Evolutionary conservation across 306 rosid genomes (phyloP).

Genomic region (Lathyrus sativus): DNA sequence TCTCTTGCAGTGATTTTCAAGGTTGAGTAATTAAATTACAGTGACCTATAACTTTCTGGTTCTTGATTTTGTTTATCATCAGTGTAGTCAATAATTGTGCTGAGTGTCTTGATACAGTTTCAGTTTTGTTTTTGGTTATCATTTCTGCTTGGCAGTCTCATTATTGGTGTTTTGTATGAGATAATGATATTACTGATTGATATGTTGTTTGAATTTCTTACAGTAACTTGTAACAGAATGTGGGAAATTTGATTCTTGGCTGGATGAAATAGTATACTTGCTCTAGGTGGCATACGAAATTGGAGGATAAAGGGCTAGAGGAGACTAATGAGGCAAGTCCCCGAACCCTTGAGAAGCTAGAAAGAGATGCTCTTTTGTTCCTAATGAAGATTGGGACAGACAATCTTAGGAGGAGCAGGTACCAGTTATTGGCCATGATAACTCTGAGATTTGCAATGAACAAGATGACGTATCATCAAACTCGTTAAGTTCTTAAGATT

Average conservation of each 20-base stretch:
- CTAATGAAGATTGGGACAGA: slow-evolving; percentile 38
- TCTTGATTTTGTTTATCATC: slow-evolving; percentile 1
- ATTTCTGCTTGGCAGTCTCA: slow-evolving; percentile 4
- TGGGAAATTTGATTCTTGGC: slow-evolving; percentile 32
- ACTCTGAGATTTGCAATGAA: slow-evolving; percentile 11
- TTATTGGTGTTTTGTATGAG: slow-evolving; percentile 10
- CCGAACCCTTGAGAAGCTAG: slow-evolving; percentile 28
- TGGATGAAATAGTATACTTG: slow-evolving; percentile 24
- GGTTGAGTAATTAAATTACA: slow-evolving; percentile 4
- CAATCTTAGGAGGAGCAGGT: slow-evolving; percentile 10
- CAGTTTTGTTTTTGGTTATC: neutral
- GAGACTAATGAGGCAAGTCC: slow-evolving; percentile 39
- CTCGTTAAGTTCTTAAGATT: neutral
- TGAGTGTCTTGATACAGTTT: neutral
- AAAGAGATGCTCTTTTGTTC: slow-evolving; percentile 33
- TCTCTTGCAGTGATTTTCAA: slow-evolving; percentile 1
- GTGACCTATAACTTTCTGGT: neutral
- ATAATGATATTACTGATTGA: slow-evolving; percentile 18
- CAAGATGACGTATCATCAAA: slow-evolving; percentile 18
- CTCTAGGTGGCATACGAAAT: slow-evolving; percentile 41
- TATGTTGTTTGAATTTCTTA: slow-evolving; percentile 34
- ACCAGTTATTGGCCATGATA: slow-evolving; percentile 16
- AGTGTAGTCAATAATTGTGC: neutral
- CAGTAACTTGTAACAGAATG: slow-evolving; percentile 1
- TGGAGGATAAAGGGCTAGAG: slow-evolving; percentile 45